A percentile compares a stretch with the other conserved stretches of the same genome.
phyloP scores from a whole-genome alignment of 2,329 filamentous ascomycete species.

The Botrytis byssoidea region DNA sequence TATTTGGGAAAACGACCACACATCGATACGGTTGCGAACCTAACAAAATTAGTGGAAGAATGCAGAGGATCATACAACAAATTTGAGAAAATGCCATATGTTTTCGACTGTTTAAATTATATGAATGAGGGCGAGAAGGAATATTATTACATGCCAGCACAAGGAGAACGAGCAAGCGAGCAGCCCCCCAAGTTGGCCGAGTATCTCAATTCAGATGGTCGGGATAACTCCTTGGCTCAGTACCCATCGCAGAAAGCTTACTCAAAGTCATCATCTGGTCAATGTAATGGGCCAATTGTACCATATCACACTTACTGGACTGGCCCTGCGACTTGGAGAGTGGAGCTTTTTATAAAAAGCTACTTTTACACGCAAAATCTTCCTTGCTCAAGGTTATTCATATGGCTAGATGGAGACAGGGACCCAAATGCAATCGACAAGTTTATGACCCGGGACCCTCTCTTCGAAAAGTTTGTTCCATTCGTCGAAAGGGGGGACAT shows the following conservation, averaged over 20 bases:
- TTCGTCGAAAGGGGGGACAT: constrained; percentile 54
- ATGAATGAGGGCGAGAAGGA: constrained; percentile 48
- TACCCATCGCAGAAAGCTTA: constrained; percentile 41
- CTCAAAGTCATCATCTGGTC: constrained; percentile 46
- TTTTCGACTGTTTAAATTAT: constrained; percentile 52
- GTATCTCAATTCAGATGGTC: constrained; percentile 40
- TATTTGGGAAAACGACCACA: constrained; percentile 51
- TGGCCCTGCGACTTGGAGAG: constrained; percentile 55
- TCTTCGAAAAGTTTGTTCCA: constrained; percentile 53
- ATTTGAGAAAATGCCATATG: constrained; percentile 55
- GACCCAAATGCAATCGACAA: constrained; percentile 50
- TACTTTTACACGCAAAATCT: constrained; percentile 57
- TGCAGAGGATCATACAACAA: constrained; percentile 52
- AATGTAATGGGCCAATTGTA: constrained; percentile 54
- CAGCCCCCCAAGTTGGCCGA: constrained; percentile 37
- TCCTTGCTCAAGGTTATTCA: constrained; percentile 51
- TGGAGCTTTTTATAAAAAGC: constrained; percentile 56
- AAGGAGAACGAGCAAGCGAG: constrained; percentile 37
- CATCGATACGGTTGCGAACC: constrained; percentile 53
- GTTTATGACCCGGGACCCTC: constrained; percentile 51
- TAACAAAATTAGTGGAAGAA: constrained; percentile 51
- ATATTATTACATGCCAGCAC: constrained; percentile 49
- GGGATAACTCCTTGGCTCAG: constrained; percentile 37
- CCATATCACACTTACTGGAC: constrained; percentile 58
- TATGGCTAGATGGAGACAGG: constrained; percentile 55